Evolutionary conservation across 345 rosid genomes (phyloP).

Genomic region (Isatis tinctoria): DNA sequence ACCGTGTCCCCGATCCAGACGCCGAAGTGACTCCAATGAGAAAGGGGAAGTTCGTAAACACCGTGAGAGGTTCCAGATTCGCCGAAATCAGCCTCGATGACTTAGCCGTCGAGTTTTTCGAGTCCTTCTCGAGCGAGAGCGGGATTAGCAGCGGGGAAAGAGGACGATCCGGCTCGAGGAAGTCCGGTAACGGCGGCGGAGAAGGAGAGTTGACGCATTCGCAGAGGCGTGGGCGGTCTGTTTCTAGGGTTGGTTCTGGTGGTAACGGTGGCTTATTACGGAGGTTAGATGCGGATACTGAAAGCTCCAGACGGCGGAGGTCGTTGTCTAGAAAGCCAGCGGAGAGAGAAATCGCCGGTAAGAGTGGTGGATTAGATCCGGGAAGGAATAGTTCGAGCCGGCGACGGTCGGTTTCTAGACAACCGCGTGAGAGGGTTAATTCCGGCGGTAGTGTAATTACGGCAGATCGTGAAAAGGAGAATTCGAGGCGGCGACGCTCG

Average conservation of each 20-base stretch:
- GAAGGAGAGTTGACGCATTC: conserved; percentile 30
- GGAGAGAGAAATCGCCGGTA: not conserved
- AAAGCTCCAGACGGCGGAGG: conserved; percentile 51
- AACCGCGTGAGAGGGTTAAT: conserved; percentile 14
- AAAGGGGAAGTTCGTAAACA: conserved; percentile 75
- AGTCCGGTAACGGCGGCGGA: conserved; percentile 19
- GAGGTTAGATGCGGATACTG: conserved; percentile 40
- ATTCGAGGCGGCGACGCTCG: too few species aligned
- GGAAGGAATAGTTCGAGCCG: not conserved
- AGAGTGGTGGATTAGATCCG: conserved; percentile 3
- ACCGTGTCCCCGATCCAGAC: conserved; percentile 37
- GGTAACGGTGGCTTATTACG: conserved; percentile 37
- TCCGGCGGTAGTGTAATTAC: conserved; percentile 21
- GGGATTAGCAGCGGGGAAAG: conserved; percentile 35
- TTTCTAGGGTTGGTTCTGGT: conserved; percentile 60
- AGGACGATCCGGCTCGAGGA: conserved; percentile 45
- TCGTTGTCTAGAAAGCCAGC: conserved; percentile 53
- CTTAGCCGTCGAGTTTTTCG: conserved; percentile 66
- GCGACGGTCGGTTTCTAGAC: conserved; percentile 32
- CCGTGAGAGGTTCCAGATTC: conserved; percentile 73
- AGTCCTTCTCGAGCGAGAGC: conserved; percentile 37
- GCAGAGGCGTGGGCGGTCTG: conserved; percentile 84
- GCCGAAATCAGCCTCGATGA: conserved; percentile 85
- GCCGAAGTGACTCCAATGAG: conserved; percentile 45
- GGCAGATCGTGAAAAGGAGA: too few species aligned